phyloP scores from a whole-genome alignment of 306 rosid species.

The Sechiopsis laciniata region DNA sequence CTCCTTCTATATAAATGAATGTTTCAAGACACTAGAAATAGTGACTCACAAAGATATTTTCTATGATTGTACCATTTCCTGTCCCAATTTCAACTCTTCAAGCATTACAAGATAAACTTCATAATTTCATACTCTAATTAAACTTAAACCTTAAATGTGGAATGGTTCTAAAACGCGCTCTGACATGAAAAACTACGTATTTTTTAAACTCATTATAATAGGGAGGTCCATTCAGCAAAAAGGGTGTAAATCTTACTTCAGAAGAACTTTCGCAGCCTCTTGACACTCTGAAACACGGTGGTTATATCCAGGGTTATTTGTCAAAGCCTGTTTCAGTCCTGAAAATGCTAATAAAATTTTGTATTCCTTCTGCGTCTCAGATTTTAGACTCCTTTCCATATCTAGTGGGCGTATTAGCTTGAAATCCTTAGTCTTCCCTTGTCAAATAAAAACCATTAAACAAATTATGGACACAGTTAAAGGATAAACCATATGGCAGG shows the following conservation, averaged over 20 bases:
- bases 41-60: neutral
- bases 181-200: neutral
- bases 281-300: slow-evolving; percentile 79
- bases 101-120: neutral
- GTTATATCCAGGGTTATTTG: slow-evolving; percentile 77
- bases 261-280: slow-evolving; percentile 74
- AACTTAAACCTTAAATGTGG: slow-evolving; percentile 4
- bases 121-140: neutral
- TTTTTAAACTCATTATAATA: neutral
- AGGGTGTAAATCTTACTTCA: slow-evolving; percentile 42
- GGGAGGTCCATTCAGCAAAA: slow-evolving; percentile 7
- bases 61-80: neutral
- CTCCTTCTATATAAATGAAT: neutral
- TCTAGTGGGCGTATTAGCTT: slow-evolving; percentile 48
- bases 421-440: slow-evolving; percentile 69
- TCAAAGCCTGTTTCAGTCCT: slow-evolving; percentile 81
- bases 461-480: neutral
- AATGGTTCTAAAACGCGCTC: neutral
- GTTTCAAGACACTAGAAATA: neutral
- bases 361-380: slow-evolving; percentile 30
- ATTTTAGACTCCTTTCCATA: slow-evolving; percentile 26
- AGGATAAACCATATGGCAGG: slow-evolving; percentile 3
- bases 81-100: neutral
- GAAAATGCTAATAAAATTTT: slow-evolving; percentile 83
- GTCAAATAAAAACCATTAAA: slow-evolving; percentile 29